These are phyloP conservation scores for Xerophyta viscosa DNA, from an alignment of 106 monocot genomes.

Conservation along the genomic window DNA sequence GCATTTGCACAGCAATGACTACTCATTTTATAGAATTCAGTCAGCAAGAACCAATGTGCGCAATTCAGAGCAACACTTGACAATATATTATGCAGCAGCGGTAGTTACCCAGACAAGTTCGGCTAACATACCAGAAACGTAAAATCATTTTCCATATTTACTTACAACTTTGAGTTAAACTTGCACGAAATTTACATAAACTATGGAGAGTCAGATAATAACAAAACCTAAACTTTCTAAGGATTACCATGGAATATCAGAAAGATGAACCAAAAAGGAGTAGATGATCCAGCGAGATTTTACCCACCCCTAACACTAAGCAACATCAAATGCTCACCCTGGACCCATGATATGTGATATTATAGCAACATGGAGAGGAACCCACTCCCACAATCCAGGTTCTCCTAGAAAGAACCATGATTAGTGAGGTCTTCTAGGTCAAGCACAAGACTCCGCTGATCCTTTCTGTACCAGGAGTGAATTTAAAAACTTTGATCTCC, in stretches of 20 bases:
- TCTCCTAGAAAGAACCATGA: background rate
- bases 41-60: no score
- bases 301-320: background rate
- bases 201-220: background rate
- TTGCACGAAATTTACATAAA: background rate
- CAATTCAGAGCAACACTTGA: background rate
- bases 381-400: background rate
- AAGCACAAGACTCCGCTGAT: background rate
- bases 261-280: background rate
- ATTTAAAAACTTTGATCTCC: slow-evolving; percentile 3
- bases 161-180: background rate
- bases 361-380: background rate
- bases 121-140: no score
- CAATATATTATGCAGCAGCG: background rate
- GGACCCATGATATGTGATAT: background rate
- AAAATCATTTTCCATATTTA: background rate
- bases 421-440: background rate
- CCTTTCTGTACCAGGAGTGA: background rate
- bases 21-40: no score
- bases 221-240: background rate
- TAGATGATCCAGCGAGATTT: background rate
- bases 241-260: background rate
- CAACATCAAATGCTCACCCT: background rate
- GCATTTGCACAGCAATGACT: no score
- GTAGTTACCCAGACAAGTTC: no score